Evolutionary conservation across 441 rosid species (phyloP), one percentile per base, ranked within the genome.

Genomic region (Oxalis stricta): DNA sequence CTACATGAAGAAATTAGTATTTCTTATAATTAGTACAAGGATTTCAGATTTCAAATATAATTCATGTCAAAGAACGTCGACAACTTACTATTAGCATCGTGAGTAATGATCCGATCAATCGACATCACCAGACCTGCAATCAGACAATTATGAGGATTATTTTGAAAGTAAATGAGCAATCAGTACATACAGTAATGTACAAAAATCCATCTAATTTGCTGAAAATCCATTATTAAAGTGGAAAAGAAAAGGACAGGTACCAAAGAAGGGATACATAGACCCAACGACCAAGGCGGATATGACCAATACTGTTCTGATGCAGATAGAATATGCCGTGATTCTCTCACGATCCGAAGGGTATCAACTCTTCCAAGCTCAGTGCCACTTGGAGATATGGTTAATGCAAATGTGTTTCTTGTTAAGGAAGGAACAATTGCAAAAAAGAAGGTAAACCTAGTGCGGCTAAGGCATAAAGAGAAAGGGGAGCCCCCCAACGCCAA

Each of bases 331-430:
- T 19, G 70, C 30, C n/a, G 53, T 69, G 73, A 50, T 80, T 70
- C 66, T 74, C 74, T 35, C 37, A 50, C 26, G 52, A 66, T 57
- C 31, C 65, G 34, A 77, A 56, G 23, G 97, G 88, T 54, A 84
- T 52, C 61, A 89, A 60, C 55, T 89, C 97, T 66, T 84, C 97
- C 28, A 89, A 73, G 61, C 97, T 75, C 94, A 89, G 49, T 26
- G 94, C 95, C 32, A 84, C 94, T 0, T n/a, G 97, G 95, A 43
- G 95, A 75, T 26, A 89, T 50, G 45, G 97, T 82, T 60, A 89
- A 71, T 29, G 95, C 95, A 72, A 79, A 77, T 45, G 82, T 81
- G 58, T 16, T 37, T 43, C 43, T 48, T 15, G 38, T 63, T 69
- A 68, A 70, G 73, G 70, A 49, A 17, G 46, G 51, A 34, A 10